Evolutionary conservation across 1,284 basidiomycete genomes (phyloP), one percentile per base, ranked within the genome.

Genomic region (Hypsizygus ulmarius): DNA sequence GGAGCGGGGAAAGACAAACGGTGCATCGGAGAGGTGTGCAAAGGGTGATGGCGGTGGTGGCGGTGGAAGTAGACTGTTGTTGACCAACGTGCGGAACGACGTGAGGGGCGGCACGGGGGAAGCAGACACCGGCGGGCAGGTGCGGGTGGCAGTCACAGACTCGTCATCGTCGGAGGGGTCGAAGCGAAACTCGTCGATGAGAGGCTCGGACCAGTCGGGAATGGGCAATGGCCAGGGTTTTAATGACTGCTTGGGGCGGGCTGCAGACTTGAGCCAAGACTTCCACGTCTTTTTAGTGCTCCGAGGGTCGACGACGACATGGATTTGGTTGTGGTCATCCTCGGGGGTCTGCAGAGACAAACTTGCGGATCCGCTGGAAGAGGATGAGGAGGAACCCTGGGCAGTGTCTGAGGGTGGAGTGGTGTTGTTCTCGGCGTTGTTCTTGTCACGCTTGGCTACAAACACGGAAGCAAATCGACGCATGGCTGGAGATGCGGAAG

Each of bases 1-100:
- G 25, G 87, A 90, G 40, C 81, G 81, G 54, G 87, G 87, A 61
- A 81, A 90, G 49, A 76, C 52, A 38, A 61, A 61, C 12, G 71
- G 59, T 38, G 65, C 61, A 47, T 78, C 75, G 44, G 75, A 61
- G 53, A 80, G 71, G n/a, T 82, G 82, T 15, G 80, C 72, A 6
- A 75, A 68, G 25, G 72, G 72, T 43, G 67, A 63, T 33, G 68
- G 47, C 18, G 40, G 19, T 2, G 41, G 9, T 12, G 43, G 49
- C 1, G 27, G 61, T 41, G 62, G 62, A 21, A 62, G 49, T 42
- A 79, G 67, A 48, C 69, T 69, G 59, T 74, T 75, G 53, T 61
- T 62, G 50, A 72, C 70, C 50, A 73, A 48, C 29, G 37, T 34
- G 11, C 14, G 47, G 34, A 43, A 53, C 41, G 46, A 62, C 47